Base-by-base conservation (phyloP, 1,284 basidiomycete genomes). In the Gymnopus androsaceus region DNA sequence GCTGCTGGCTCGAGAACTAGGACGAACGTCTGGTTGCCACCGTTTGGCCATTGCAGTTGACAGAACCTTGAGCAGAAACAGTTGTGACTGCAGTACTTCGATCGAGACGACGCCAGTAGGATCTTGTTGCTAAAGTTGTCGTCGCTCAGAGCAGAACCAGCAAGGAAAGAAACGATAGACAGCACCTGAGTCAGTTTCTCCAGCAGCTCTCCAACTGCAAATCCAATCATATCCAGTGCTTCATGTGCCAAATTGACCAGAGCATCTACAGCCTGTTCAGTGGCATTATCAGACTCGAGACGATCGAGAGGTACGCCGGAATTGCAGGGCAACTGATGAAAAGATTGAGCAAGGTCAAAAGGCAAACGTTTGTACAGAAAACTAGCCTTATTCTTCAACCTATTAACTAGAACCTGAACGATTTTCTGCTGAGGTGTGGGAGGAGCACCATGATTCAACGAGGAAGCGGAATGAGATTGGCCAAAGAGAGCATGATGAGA, bases 21-120 rank as follows among this genome's bases (percentile, higher is more conserved):
- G 69, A 15, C 75, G 71, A 15, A 68, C 67, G 52, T 72, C 36
- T 17, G 34, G 76, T 63, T 74, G 65, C 90, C 90, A 94, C 45
- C 91, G 87, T 21, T 90, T 86, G 11, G 90, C 84, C 77, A 97
- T 83, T 59, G 83, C 84, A 67, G 82, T 80, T 33, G 88, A 83
- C 17, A 98, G 74, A 38, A 96, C 85, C 72, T 96, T 94, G 62
- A 97, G 79, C 28, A 97, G 73, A 65, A 94, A 94, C 1, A 97
- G 79, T 69, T 96, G 92, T 0, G 94, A 96, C 66, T 96, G 93
- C 7, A 96, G 80, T 50, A 89, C 81, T 60, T 92, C 88, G 23
- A 90, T 76, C 0, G 85, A 78, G 57, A 82, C 76, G 57, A 80
- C 76, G 46, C 80, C 78, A 37, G 74, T 73, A 25, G 68, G 59